Conservation (phyloP, 257 asterid species). For the Solanum sejunctum region DNA sequence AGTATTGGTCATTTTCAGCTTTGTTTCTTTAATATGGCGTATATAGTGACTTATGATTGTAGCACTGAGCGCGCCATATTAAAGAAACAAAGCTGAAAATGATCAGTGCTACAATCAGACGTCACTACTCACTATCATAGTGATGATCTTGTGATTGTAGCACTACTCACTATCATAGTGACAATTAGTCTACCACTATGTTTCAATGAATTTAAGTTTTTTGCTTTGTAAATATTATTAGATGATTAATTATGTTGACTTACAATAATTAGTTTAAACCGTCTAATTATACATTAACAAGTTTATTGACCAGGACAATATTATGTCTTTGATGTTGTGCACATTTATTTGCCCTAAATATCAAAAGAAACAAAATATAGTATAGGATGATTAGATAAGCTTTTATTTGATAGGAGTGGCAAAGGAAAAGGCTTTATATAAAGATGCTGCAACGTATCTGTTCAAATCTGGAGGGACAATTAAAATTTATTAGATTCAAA, state of each 20-base stretch:
- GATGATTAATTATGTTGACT: not conserved
- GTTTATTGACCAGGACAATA: not conserved
- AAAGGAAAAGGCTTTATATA: not conserved
- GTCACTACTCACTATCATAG: too few relatives aligned
- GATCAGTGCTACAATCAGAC: too few relatives aligned
- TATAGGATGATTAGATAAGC: not conserved
- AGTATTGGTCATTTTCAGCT: too few relatives aligned
- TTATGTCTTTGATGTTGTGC: not conserved
- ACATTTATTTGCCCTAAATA: not conserved
- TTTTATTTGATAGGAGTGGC: not conserved
- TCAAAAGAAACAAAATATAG: not conserved
- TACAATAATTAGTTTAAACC: not conserved
- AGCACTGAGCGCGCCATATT: too few relatives aligned
- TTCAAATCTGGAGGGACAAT: not conserved
- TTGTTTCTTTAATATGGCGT: too few relatives aligned
- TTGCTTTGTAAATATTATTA: not conserved
- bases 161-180: too few relatives aligned
- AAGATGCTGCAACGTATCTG: not conserved
- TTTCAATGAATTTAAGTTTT: not conserved
- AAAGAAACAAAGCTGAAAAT: too few relatives aligned
- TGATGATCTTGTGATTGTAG: too few relatives aligned
- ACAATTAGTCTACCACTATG: not conserved
- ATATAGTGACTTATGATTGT: too few relatives aligned
- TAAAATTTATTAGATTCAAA: not conserved
- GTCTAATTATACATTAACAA: not conserved